phyloP scores from a whole-genome alignment of 164 flowering plant genomes.

The Kingdonia uniflora region DNA sequence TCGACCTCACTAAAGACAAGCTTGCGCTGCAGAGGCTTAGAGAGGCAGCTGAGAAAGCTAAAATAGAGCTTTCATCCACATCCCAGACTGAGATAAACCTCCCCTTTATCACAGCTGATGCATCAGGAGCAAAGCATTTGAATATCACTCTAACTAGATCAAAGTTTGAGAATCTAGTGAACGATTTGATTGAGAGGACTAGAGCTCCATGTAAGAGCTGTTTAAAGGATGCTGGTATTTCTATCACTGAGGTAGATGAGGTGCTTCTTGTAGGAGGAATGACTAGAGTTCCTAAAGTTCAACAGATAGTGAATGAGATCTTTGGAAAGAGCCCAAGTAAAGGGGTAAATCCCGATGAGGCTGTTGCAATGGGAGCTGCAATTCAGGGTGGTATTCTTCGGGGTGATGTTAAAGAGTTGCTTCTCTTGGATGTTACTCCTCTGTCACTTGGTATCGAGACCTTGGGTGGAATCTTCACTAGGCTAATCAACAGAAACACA shows the following conservation, averaged over 20 bases:
- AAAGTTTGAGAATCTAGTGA: conserved; percentile 53
- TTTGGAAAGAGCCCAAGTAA: conserved; percentile 70
- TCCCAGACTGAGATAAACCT: conserved; percentile 69
- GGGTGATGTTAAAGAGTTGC: conserved; percentile 69
- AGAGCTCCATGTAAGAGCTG: conserved; percentile 51
- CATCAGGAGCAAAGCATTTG: conserved; percentile 70
- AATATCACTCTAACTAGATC: conserved; percentile 66
- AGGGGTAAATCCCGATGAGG: conserved; percentile 80
- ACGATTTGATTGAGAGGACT: conserved; percentile 55
- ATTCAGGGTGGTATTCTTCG: conserved; percentile 75
- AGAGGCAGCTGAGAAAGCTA: conserved; percentile 76
- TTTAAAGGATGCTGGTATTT: conserved; percentile 55
- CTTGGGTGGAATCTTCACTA: conserved; percentile 58
- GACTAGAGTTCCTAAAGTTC: conserved; percentile 73
- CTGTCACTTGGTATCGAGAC: conserved; percentile 72
- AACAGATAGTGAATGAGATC: conserved; percentile 46
- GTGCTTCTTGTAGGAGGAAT: conserved; percentile 78
- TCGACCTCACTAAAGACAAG: conserved; percentile 55
- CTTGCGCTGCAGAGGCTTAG: conserved; percentile 68
- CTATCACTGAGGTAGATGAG: conserved; percentile 51
- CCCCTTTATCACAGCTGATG: conserved; percentile 75
- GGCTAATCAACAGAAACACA: conserved; percentile 55
- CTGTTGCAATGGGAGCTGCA: conserved; percentile 75
- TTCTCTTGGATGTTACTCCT: conserved; percentile 63
- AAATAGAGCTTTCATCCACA: conserved; percentile 68